phyloP scores from a whole-genome alignment of 129 eudicot genomes.

The Flaveria robusta region DNA sequence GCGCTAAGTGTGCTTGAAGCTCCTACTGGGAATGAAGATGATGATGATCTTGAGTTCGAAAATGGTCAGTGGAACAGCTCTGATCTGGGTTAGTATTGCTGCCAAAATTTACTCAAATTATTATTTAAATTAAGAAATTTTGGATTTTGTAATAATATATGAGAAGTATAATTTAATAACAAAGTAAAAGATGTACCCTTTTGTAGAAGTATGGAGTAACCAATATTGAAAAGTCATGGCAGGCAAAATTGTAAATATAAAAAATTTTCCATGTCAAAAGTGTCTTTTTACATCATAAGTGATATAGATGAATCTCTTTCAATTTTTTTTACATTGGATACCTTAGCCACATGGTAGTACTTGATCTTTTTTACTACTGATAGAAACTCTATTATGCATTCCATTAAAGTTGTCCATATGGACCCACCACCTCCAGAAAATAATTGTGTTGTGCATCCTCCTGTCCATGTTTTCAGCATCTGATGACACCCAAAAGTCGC shows the following conservation, averaged over 20 bases:
- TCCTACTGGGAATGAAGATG: constrained; percentile 90
- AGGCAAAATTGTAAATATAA: constrained; percentile 7
- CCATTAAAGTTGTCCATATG: constrained; percentile 38
- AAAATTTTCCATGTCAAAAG: constrained; percentile 18
- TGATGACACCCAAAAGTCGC: constrained; percentile 76
- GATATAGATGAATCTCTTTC: constrained; percentile 31
- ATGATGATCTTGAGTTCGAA: constrained; percentile 74
- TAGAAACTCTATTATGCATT: constrained; percentile 42
- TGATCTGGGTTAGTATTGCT: constrained; percentile 52
- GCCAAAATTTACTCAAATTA: not conserved
- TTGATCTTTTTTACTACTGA: constrained; percentile 32
- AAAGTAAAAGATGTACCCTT: not conserved
- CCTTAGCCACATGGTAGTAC: constrained; percentile 43
- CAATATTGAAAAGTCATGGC: constrained; percentile 8
- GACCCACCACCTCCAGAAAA: constrained; percentile 43
- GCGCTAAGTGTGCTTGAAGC: constrained; percentile 87
- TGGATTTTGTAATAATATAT: not conserved
- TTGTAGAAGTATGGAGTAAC: constrained; percentile 13
- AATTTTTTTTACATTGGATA: constrained; percentile 38
- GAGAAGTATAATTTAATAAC: not conserved
- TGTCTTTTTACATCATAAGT: constrained; percentile 30
- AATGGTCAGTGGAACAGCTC: constrained; percentile 64
- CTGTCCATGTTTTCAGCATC: constrained; percentile 55
- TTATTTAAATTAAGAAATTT: not conserved
- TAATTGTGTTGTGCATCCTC: constrained; percentile 35